Evolutionary conservation across 2,329 filamentous ascomycete species (phyloP).

Genomic region (Leptographium flavum): DNA sequence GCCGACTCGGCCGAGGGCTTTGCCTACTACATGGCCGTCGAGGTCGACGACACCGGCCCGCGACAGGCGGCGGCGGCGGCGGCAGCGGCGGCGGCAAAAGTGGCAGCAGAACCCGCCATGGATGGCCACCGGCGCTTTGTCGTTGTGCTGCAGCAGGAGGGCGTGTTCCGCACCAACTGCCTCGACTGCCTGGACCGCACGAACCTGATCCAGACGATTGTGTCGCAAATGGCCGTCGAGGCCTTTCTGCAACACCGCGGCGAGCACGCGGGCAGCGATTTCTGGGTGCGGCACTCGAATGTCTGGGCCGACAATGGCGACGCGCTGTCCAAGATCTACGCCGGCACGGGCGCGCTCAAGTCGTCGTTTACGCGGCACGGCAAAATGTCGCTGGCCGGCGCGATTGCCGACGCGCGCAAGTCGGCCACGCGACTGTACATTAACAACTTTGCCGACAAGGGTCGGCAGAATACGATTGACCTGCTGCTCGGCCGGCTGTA

Average conservation of each 20-base stretch:
- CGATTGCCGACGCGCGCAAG: conserved; percentile 89
- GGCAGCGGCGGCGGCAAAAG: conserved; percentile 6
- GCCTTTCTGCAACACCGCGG: conserved; percentile 63
- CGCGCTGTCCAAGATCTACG: conserved; percentile 85
- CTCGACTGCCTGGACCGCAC: conserved; percentile 92
- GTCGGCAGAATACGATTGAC: conserved; percentile 86
- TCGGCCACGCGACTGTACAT: conserved; percentile 89
- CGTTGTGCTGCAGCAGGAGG: conserved; percentile 77
- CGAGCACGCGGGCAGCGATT: conserved; percentile 58
- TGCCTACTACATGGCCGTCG: conserved; percentile 79
- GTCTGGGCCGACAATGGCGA: conserved; percentile 98
- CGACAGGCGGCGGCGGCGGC: conserved; percentile 5
- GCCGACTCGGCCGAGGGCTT: conserved; percentile 71
- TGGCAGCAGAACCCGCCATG: conserved; percentile 8
- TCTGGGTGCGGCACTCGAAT: conserved; percentile 84
- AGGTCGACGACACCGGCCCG: conserved; percentile 37
- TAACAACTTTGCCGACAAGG: conserved; percentile 94
- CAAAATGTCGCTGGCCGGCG: conserved; percentile 89
- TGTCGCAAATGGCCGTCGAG: conserved; percentile 86
- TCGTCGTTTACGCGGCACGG: conserved; percentile 88
- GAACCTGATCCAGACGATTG: conserved; percentile 89
- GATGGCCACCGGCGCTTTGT: conserved; percentile 31
- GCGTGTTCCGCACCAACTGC: conserved; percentile 93
- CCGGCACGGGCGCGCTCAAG: conserved; percentile 88
- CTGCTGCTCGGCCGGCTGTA: conserved; percentile 76